These are phyloP conservation scores for Lophium mytilinum DNA, from an alignment of 495 filamentous ascomycete genomes.

Conservation along the genomic window DNA sequence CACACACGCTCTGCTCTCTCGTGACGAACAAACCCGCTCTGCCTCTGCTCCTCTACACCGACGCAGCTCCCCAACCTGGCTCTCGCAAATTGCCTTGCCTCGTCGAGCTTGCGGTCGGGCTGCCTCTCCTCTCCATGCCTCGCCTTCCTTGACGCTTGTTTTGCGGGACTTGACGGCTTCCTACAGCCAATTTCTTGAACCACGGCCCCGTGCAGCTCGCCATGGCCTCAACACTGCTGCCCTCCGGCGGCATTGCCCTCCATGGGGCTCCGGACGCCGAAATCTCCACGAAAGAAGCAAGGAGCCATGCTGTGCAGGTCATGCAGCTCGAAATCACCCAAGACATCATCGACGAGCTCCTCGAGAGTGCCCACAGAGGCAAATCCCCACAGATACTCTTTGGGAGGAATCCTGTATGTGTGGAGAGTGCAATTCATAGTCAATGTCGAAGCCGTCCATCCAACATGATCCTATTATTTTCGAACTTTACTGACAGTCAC, in stretches of 20 bases:
- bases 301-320: conserved; percentile 19
- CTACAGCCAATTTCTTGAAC: not conserved
- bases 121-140: conserved; percentile 23
- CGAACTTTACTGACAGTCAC: conserved; percentile 3
- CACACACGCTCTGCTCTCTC: conserved; percentile 3
- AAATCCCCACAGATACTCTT: conserved; percentile 27
- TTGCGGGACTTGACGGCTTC: conserved; percentile 18
- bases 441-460: too few species aligned
- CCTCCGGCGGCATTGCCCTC: conserved; percentile 21
- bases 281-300: conserved; percentile 20
- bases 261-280: conserved; percentile 23
- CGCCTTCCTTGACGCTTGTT: conserved; percentile 11
- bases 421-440: not conserved
- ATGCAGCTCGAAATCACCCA: conserved; percentile 29
- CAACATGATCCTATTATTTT: not conserved
- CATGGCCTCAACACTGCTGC: conserved; percentile 14
- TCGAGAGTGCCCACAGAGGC: conserved; percentile 20
- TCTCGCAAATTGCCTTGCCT: conserved; percentile 4
- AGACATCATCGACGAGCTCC: conserved; percentile 25
- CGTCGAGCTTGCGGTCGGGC: conserved; percentile 11
- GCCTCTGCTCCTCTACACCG: not conserved
- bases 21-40: conserved; percentile 1
- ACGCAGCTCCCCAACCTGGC: not conserved
- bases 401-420: conserved; percentile 27
- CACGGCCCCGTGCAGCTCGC: not conserved